Evolutionary conservation across 345 rosid genomes (phyloP), one percentile per base, ranked within the genome.

Genomic region (Capsella bursapastoris): DNA sequence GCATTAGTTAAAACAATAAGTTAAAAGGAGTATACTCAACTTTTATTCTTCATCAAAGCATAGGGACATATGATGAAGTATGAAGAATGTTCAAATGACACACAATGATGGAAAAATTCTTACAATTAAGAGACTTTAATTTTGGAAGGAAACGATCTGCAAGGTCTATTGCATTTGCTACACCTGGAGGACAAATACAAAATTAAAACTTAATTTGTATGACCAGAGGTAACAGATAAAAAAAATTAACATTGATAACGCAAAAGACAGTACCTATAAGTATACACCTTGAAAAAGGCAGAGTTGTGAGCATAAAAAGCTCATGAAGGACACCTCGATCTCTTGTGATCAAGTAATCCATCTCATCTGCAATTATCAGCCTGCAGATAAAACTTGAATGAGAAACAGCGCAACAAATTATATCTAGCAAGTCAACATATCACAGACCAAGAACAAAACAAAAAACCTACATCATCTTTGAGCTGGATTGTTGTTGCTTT

Each of bases 221-320:
- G 25, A 43, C 1, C 25, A 49, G 67, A 49, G 16, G 90, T 88
- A 32, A 87, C 74, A 2, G 85, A 87, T 85, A 40, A 80, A 82
- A 59, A 63, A 62, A 5, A 59, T 28, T 58, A 64, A 70, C 29
- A 59, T 5, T 8, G 8, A 7, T 29, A 14, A 67, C 31, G 7
- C 22, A 8, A 12, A 72, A 34, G 48, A 69, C 40, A 6, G 29
- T 87, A 94, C 98, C 97, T 82, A 94, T 87, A 72, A 94, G 80
- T 84, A 94, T 86, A 74, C 84, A 88, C 44, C 83, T 84, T 47
- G 96, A 91, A 76, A 81, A 87, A 7, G 96, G 90, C 56, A 88
- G 84, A 62, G 96, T 86, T 78, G 96, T 89, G 53, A 94, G 94
- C 96, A 89, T 87, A 81, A 94, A 93, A 63, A 94, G 91, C 82